These are phyloP conservation scores for Ramularia collo-cygni DNA, from an alignment of 2,329 filamentous ascomycete genomes.

Conservation along the genomic window DNA sequence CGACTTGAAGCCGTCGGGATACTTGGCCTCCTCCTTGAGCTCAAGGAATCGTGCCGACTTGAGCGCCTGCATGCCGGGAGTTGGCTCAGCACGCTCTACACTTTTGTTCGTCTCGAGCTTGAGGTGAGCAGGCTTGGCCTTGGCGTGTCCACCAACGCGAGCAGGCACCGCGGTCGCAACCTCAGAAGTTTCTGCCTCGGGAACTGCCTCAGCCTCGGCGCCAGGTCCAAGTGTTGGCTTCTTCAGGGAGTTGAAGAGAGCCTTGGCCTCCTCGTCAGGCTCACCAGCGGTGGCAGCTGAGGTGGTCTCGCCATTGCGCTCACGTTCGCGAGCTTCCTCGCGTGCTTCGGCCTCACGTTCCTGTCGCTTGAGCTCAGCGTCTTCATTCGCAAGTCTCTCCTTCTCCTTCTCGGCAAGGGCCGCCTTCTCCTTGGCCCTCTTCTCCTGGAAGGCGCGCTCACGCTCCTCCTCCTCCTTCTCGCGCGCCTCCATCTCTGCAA, in stretches of 20 bases:
- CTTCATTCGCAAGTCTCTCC: slow-evolving; percentile 46
- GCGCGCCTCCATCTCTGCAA: slow-evolving; percentile 53
- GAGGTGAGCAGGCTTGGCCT: slow-evolving; percentile 78
- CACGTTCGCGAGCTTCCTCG: slow-evolving; percentile 38
- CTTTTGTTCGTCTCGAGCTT: slow-evolving; percentile 83
- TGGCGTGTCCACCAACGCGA: slow-evolving; percentile 48
- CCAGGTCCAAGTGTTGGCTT: slow-evolving; percentile 44
- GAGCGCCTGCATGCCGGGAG: slow-evolving; percentile 84
- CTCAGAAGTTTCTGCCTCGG: slow-evolving; percentile 15
- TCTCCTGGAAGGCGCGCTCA: slow-evolving; percentile 66
- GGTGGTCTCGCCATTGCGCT: slow-evolving; percentile 22
- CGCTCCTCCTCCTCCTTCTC: slow-evolving; percentile 31
- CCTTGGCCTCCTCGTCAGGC: slow-evolving; percentile 36
- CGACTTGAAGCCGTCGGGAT: slow-evolving; percentile 76
- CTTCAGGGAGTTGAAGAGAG: slow-evolving; percentile 43
- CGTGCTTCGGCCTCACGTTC: slow-evolving; percentile 44
- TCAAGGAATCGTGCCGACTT: slow-evolving; percentile 85
- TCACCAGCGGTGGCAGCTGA: slow-evolving; percentile 17
- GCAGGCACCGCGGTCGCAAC: slow-evolving; percentile 17
- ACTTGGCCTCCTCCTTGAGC: slow-evolving; percentile 65
- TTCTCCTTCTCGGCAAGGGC: slow-evolving; percentile 46
- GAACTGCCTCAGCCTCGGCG: slow-evolving; percentile 32
- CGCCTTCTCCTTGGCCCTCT: slow-evolving; percentile 55
- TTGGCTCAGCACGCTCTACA: slow-evolving; percentile 86
- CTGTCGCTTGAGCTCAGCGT: slow-evolving; percentile 45